These are phyloP conservation scores for Truncatella angustata DNA, from an alignment of 2,329 filamentous ascomycete species.

Conservation along the genomic window DNA sequence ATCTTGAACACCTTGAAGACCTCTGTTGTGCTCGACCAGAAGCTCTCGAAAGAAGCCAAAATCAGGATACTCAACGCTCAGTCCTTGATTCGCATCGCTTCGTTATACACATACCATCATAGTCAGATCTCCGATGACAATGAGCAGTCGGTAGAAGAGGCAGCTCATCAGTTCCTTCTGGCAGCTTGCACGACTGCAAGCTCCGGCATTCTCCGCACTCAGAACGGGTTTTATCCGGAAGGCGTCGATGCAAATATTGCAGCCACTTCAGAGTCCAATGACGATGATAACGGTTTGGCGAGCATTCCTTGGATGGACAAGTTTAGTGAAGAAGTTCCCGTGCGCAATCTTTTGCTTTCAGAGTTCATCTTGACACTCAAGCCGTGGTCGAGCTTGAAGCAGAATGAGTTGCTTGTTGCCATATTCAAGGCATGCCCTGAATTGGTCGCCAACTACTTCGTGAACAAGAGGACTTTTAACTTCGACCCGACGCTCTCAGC, in stretches of 20 bases:
- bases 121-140: conserved; percentile 34
- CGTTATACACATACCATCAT: conserved; percentile 64
- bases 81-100: conserved; percentile 69
- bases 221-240: conserved; percentile 82
- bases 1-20: conserved; percentile 69
- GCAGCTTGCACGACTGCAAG: conserved; percentile 70
- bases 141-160: conserved; percentile 54
- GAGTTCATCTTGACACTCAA: conserved; percentile 76
- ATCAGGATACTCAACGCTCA: conserved; percentile 72
- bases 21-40: conserved; percentile 71
- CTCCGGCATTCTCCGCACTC: conserved; percentile 72
- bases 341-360: conserved; percentile 77
- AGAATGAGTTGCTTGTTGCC: conserved; percentile 76
- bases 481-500: conserved; percentile 90
- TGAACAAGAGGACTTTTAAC: conserved; percentile 73
- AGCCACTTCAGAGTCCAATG: conserved; percentile 39
- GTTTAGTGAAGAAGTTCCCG: conserved; percentile 63
- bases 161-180: conserved; percentile 73
- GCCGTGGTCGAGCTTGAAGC: conserved; percentile 77
- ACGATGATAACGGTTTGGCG: conserved; percentile 63
- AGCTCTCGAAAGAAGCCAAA: conserved; percentile 72
- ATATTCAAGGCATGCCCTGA: conserved; percentile 84
- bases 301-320: conserved; percentile 68
- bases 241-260: conserved; percentile 54
- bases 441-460: conserved; percentile 83